phyloP scores from a whole-genome alignment of 768 basidiomycete genomes.

The Sistotremastrum niveocremeum region DNA sequence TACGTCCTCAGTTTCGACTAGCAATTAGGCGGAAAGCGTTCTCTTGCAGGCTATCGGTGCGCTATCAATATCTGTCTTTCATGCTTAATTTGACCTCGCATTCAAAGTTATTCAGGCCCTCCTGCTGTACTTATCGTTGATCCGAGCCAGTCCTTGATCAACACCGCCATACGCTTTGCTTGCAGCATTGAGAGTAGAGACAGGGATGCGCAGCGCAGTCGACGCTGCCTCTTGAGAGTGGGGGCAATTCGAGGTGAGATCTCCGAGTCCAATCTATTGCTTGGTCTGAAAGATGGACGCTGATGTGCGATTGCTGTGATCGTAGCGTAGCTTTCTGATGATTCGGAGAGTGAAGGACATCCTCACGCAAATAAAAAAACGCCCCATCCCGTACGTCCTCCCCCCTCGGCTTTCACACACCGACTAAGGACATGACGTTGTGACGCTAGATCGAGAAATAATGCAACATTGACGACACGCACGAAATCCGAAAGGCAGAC shows the following conservation, averaged over 20 bases:
- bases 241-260: constrained; percentile 80
- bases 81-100: too few relatives aligned
- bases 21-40: too few relatives aligned
- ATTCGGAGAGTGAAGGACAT: constrained; percentile 95
- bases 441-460: constrained; percentile 98
- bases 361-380: constrained; percentile 96
- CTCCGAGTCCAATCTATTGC: too few relatives aligned
- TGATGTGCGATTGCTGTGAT: constrained; percentile 1
- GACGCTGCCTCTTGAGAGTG: constrained; percentile 99
- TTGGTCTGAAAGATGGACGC: not conserved
- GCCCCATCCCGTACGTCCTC: constrained; percentile 58
- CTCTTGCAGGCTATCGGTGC: too few relatives aligned
- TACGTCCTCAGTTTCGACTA: too few relatives aligned
- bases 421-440: not conserved
- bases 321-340: constrained; percentile 86
- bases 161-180: too few relatives aligned
- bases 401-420: not conserved
- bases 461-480: constrained; percentile 95
- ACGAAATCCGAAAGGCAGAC: constrained; percentile 62
- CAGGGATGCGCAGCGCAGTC: too few relatives aligned
- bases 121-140: too few relatives aligned
- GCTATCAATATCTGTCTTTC: too few relatives aligned
- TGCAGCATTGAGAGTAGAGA: too few relatives aligned
- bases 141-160: too few relatives aligned
- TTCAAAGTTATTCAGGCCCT: too few relatives aligned